Base-by-base conservation (phyloP, 495 filamentous ascomycete species). In the Collariella sp. region DNA sequence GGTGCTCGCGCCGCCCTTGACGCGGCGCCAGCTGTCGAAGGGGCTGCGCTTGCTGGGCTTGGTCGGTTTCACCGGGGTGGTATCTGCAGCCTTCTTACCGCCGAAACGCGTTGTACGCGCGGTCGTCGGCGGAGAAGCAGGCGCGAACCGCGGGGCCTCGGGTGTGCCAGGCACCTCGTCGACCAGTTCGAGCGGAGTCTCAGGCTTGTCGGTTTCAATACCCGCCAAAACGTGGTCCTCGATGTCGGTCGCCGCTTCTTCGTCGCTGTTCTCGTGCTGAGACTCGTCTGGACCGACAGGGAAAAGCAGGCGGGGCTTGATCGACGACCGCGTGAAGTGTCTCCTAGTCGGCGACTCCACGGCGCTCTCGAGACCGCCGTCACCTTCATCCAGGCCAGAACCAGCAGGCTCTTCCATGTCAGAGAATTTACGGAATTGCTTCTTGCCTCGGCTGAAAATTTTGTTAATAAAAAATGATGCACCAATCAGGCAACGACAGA, bases 261-360 rank as follows among this genome's bases (percentile, higher is more conserved):
- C 70, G 23, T 85, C 82, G 34, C 86, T 83, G 35, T 81, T 75
- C n/a, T 52, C n/a, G 53, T 75, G 69, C 45, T 76, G 69, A 35
- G 77, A 73, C 22, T 68, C 70, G 19, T 78, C 79, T 54, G 80
- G 74, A 26, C 59, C 61, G 19, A 73, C 68, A 13, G 88, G 83
- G 72, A 96, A 98, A 10, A 98, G 82, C 13, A 90, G 77, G 34
- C 90, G 86, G 2, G 91, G 91, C 63, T 89, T 88, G 70, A 95
- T 78, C 2, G 83, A 78, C 0, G 84, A 82, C 45, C 88, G 84
- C 26, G 84, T 87, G 19, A 88, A 63, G 24, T 83, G 80, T 20
- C 80, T 76, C 31, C 72, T 60, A 23, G 64, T 67, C 4, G 70
- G 74, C 20, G 79, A 73, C 34, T 79, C 77, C 10, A 74, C 74